Base-by-base conservation (phyloP, 257 asterid species). In the Solanum piurae region DNA sequence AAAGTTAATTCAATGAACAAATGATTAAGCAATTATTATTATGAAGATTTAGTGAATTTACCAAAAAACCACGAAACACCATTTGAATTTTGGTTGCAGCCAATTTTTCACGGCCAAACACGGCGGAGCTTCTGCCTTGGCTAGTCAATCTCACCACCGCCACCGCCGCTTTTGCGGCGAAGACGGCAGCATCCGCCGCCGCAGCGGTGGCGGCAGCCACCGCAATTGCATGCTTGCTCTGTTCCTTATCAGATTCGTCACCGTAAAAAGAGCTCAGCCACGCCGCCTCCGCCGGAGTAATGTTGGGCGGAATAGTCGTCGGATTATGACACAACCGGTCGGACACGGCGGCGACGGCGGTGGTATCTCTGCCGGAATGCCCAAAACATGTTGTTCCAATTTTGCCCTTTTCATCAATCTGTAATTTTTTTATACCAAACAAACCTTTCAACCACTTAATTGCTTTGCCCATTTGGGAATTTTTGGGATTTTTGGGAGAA, bases 161-260 rank as follows among this genome's bases (percentile, higher is more conserved):
- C 1, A 58, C 98, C 0, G 99, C 98, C 14, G 98, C 99, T n/a
- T 94, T 94, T 0, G 98, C 98, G 1, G 98, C 98, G 0, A 96
- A 98, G 0, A 93, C 94, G 20, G 98, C 99, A 0, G 98, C 98
- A 49, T 95, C 98, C 1, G 98, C 99, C 0, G 98, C 99, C 0
- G 98, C 98, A 0, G 99, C 99, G 0, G 98, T 94, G 58, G 98
- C 98, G 1, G 99, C 96, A 25, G 98, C 99, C 46, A 95, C 98
- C 27, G 98, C 99, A 6, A 96, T 94, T 10, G 98, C 99, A 89
- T 95, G 98, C 89, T 93, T 95, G 95, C 83, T 96, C 88, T 91
- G 98, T 85, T 94, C 96, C 87, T 82, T 91, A 44, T 94, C 95
- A 6, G 91, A 20, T 5, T 88, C 83, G 20, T 38, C 89, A 36